Evolutionary conservation across 805 yeast genomes (phyloP).

Genomic region (Cyberlindnera suaveolens): DNA sequence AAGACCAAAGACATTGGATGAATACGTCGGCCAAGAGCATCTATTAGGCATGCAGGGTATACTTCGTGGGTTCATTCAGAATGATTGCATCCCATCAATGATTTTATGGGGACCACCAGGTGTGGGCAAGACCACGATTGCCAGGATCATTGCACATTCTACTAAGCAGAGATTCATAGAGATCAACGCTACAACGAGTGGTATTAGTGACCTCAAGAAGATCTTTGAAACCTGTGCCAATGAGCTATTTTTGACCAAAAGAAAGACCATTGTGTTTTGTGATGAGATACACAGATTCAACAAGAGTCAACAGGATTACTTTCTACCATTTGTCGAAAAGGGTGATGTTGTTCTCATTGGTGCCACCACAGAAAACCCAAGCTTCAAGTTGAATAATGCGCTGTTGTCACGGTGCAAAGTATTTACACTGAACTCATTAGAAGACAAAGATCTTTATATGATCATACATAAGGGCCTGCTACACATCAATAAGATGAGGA

Average conservation of each 20-base stretch:
- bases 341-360: conserved; percentile 83
- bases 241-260: conserved; percentile 34
- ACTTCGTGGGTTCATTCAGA: conserved; percentile 55
- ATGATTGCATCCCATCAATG: conserved; percentile 73
- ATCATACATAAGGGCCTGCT: conserved; percentile 56
- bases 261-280: conserved; percentile 68
- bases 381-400: conserved; percentile 75
- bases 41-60: conserved; percentile 61
- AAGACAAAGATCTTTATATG: conserved; percentile 38
- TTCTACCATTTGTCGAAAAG: conserved; percentile 76
- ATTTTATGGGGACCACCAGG: conserved; percentile 96
- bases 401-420: conserved; percentile 79
- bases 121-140: conserved; percentile 82
- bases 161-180: conserved; percentile 54
- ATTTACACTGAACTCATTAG: conserved; percentile 56
- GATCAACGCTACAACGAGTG: conserved; percentile 76
- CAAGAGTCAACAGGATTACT: conserved; percentile 80
- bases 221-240: conserved; percentile 40
- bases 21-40: conserved; percentile 83
- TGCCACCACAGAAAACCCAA: conserved; percentile 97
- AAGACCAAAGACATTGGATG: conserved; percentile 67
- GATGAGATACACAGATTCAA: conserved; percentile 92
- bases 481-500: conserved; percentile 53
- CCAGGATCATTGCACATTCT: conserved; percentile 38
- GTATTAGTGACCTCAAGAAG: conserved; percentile 58